Percentiles rank a stretch among this genome's conserved stretches.
Conservation (phyloP, 2,329 filamentous ascomycete species). For the Pseudogymnoascus sp. region DNA sequence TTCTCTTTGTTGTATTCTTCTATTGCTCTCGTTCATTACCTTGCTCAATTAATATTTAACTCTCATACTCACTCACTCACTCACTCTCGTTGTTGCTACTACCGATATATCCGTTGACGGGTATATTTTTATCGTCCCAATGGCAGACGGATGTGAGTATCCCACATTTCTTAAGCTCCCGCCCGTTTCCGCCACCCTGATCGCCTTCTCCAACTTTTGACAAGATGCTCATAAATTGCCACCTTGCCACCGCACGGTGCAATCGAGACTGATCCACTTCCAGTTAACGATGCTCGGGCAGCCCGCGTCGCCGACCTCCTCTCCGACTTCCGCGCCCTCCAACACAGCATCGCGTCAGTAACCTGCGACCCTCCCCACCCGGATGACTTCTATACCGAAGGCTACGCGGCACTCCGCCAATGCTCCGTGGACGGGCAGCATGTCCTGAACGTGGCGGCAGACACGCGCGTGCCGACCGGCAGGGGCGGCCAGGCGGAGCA, state of each 20-base stretch:
- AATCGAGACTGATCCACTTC: slow-evolving; percentile 12
- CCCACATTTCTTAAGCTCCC: slow-evolving; percentile 4
- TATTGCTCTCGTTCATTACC: slow-evolving; percentile 12
- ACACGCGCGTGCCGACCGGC: slow-evolving; percentile 48
- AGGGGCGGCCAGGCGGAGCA: slow-evolving; percentile 51
- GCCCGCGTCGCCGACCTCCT: slow-evolving; percentile 54
- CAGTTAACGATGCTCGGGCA: slow-evolving; percentile 54
- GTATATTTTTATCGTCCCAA: slow-evolving; percentile 14
- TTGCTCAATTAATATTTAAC: slow-evolving; percentile 14
- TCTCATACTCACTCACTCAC: slow-evolving; percentile 8
- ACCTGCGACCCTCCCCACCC: slow-evolving; percentile 46
- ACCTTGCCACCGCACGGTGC: slow-evolving; percentile 3
- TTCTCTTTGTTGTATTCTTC: slow-evolving; percentile 8
- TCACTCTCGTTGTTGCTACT: slow-evolving; percentile 4
- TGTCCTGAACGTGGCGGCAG: slow-evolving; percentile 56
- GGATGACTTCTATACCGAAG: slow-evolving; percentile 55
- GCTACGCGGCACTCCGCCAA: slow-evolving; percentile 54
- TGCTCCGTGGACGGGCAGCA: slow-evolving; percentile 55
- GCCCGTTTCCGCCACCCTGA: not conserved
- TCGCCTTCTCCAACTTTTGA: not conserved
- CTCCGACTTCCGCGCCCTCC: slow-evolving; percentile 52
- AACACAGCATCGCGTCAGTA: slow-evolving; percentile 53
- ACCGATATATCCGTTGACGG: slow-evolving; percentile 2
- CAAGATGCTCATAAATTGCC: not conserved
- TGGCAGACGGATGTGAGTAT: slow-evolving; percentile 28